Evolutionary conservation across 768 basidiomycete species (phyloP), one percentile per base, ranked within the genome.

Genomic region (Pleurotus salmoneostramineus): DNA sequence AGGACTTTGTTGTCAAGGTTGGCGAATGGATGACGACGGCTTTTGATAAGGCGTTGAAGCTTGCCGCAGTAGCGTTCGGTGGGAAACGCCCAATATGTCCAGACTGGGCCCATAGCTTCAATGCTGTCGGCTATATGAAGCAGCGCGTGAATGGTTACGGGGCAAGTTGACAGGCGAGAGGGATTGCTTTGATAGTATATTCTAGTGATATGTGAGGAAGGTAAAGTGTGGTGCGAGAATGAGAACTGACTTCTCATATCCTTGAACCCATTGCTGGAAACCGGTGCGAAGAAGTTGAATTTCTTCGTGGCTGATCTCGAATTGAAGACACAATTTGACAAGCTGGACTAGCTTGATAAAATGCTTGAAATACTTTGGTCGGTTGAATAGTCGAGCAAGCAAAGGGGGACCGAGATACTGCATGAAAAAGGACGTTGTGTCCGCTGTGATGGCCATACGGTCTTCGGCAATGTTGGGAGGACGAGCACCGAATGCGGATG

Each of bases 301-400:
- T 50, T 74, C 68, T 0, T 55, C 59, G 12, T 43, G 32, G 0
- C 65, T 61, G n/a, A 73, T 64, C 52, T 72, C 69, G 32, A 71
- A 76, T 46, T 76, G 66, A 4, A 81, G 68, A 51, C 72, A 72
- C 4, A 61, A 40, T 32, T 70, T 66, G 47, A 80, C 61, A 3
- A 80, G 69, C 3, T 60, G 42, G 15, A 77, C 71, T 11, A 82
- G 71, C 2, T 65, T 17, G 5, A 78, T 50, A 58, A 80, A 79
- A 59, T 82, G 79, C 0, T 69, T 59, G 59, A 74, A 81, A 61
- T 78, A 80, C n/a, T 57, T 61, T 3, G 54, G 54, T 8, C 65
- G 21, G 6, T 7, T 33, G 62, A 80, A 80, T 0, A 66, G 62
- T 6, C 66, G 37, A 3, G 54, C 55, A 6, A 81, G 71, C 3